Conservation (phyloP, 805 yeast species). For the Saccharomycopsis olivae region DNA sequence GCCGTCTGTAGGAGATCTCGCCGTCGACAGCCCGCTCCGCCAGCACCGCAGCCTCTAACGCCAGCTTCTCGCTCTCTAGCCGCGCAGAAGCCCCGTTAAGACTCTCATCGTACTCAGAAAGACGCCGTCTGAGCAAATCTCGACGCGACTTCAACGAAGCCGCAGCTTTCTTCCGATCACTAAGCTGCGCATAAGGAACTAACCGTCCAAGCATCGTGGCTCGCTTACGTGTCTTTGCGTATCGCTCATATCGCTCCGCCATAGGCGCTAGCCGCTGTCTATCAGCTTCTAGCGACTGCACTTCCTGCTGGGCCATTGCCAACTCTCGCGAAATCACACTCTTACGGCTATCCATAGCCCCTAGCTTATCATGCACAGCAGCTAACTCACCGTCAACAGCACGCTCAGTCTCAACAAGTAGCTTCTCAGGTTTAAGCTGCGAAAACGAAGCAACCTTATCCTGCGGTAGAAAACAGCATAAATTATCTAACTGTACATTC, state of each 20-base stretch:
- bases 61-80: conserved; percentile 2
- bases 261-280: conserved; percentile 33
- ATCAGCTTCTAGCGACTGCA: conserved; percentile 26
- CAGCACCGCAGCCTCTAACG: not conserved
- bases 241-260: conserved; percentile 38
- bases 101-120: conserved; percentile 18
- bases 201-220: conserved; percentile 37
- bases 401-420: conserved; percentile 68
- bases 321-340: too few species aligned
- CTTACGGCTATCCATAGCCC: conserved; percentile 37
- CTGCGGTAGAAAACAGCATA: conserved; percentile 92
- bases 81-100: conserved; percentile 1
- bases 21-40: too few species aligned
- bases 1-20: too few species aligned
- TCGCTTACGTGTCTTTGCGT: conserved; percentile 35
- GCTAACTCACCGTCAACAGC: conserved; percentile 59
- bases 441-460: conserved; percentile 93
- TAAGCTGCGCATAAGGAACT: conserved; percentile 38
- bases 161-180: conserved; percentile 25
- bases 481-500: conserved; percentile 79
- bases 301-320: too few species aligned
- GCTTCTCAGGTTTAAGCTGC: conserved; percentile 59
- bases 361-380: conserved; percentile 45
- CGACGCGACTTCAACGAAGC: conserved; percentile 21
- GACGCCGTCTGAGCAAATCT: conserved; percentile 21